Conservation (phyloP, 768 basidiomycete genomes). For the Psilocybe cyanescens region DNA sequence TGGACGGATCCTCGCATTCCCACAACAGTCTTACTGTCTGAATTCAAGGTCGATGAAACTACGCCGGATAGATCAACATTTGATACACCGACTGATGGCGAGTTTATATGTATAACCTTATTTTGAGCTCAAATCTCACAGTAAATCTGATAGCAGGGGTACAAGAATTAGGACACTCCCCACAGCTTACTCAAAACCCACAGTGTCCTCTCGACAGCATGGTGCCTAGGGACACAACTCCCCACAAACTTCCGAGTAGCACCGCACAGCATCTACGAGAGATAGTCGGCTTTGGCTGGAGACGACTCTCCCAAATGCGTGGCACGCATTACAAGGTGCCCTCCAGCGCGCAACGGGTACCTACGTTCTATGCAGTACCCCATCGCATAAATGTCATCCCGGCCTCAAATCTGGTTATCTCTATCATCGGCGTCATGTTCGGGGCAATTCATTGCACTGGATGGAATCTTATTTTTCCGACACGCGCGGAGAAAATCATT, state of each 20-base stretch:
- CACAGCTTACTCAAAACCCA: no score
- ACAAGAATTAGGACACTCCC: no score
- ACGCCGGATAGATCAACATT: background rate
- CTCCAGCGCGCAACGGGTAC: background rate
- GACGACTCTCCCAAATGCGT: background rate
- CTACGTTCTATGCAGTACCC: background rate
- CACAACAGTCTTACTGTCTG: background rate
- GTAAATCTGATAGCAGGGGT: no score
- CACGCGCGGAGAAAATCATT: slow-evolving; percentile 18
- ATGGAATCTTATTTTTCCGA: slow-evolving; percentile 31
- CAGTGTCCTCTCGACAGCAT: no score
- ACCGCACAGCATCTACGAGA: background rate
- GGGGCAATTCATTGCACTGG: slow-evolving; percentile 19
- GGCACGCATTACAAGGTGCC: background rate
- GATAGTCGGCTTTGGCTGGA: background rate
- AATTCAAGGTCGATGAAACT: background rate
- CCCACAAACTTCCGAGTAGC: background rate
- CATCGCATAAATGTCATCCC: background rate
- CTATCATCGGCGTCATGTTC: slow-evolving; percentile 16
- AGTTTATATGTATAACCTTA: no score
- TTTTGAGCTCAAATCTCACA: no score
- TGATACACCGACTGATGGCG: no score
- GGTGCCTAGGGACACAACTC: no score
- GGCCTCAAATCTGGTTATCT: background rate
- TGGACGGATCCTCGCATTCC: background rate